Evolutionary conservation across 106 monocot species (phyloP).

Genomic region (Dactylorhiza incarnata): DNA sequence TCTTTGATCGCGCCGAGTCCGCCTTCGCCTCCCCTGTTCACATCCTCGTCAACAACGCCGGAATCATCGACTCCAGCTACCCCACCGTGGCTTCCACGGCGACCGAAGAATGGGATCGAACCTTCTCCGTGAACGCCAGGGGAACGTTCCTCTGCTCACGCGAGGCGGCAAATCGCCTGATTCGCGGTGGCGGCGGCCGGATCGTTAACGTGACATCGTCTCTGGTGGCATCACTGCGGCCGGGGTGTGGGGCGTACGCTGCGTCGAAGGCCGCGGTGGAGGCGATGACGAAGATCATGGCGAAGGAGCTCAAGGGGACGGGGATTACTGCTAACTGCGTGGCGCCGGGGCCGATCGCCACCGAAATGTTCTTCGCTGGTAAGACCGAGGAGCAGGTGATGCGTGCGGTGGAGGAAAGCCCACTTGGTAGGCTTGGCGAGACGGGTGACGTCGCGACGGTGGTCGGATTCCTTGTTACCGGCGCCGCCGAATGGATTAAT

Average conservation of each 20-base stretch:
- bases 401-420: slow-evolving; percentile 8
- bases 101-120: slow-evolving; percentile 27
- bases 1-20: slow-evolving; percentile 58
- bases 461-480: slow-evolving; percentile 57
- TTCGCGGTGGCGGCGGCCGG: slow-evolving; percentile 42
- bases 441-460: slow-evolving; percentile 45
- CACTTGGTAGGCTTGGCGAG: slow-evolving; percentile 37
- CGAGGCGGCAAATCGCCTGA: slow-evolving; percentile 36
- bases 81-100: slow-evolving; percentile 25
- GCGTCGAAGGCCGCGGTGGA: slow-evolving; percentile 70
- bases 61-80: slow-evolving; percentile 30
- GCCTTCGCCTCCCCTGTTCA: slow-evolving; percentile 27
- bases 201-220: slow-evolving; percentile 37
- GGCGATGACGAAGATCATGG: slow-evolving; percentile 35
- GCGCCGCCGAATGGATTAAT: slow-evolving; percentile 55
- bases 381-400: slow-evolving; percentile 32
- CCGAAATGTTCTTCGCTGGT: slow-evolving; percentile 44
- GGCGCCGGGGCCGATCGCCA: slow-evolving; percentile 51
- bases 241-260: slow-evolving; percentile 41
- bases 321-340: slow-evolving; percentile 53
- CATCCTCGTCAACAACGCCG: slow-evolving; percentile 46
- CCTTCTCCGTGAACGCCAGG: slow-evolving; percentile 33
- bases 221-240: slow-evolving; percentile 13
- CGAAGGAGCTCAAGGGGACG: slow-evolving; percentile 51
- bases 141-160: slow-evolving; percentile 50